Base-by-base conservation (phyloP, 805 yeast genomes). In the Zygosaccharomyces rouxii region DNA sequence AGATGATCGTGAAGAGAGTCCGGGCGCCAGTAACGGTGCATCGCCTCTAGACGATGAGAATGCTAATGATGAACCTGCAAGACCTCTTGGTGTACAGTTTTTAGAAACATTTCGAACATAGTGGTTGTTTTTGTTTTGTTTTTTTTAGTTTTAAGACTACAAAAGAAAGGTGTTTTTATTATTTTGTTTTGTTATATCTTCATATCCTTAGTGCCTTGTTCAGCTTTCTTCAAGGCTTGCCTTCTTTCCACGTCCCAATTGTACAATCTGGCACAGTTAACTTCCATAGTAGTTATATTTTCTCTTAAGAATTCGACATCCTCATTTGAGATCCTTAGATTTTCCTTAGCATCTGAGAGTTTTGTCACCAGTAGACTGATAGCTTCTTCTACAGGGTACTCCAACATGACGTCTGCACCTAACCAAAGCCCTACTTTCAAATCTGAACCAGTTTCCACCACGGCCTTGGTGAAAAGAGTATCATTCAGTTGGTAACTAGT, bases 371-470 rank as follows among this genome's bases (percentile, higher is more conserved):
- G 71, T 56, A 94, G 73, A 30, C 74, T 83, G 42, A 82, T 77
- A 2, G 99, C 99, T 66, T 94, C 99, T 33, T 78, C 86, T 22
- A 89, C 71, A 11, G 96, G 90, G 62, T 92, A 94, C 64, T 94
- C 98, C 62, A 94, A 74, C 98, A 94, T 92, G 7, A 92, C 90
- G 58, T 89, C 96, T 0, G 99, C 99, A 9, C 99, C 99, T n/a
- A 94, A 75, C 99, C 99, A 94, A 42, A 94, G 73, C 54, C 81
- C 81, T 1, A 94, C 98, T 25, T 77, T 78, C 40, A 57, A 41
- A 2, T 48, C 47, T 30, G 81, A 75, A 5, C 80, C 72, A 22
- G 81, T 76, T 35, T 79, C 80, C 28, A 94, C 74, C 31, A 74
- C 75, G 0, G 99, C 99, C 49, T 81, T 81, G 6, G 97, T 86